Evolutionary conservation across 2,329 filamentous ascomycete genomes (phyloP).

Genomic region (Diaporthe sp.): DNA sequence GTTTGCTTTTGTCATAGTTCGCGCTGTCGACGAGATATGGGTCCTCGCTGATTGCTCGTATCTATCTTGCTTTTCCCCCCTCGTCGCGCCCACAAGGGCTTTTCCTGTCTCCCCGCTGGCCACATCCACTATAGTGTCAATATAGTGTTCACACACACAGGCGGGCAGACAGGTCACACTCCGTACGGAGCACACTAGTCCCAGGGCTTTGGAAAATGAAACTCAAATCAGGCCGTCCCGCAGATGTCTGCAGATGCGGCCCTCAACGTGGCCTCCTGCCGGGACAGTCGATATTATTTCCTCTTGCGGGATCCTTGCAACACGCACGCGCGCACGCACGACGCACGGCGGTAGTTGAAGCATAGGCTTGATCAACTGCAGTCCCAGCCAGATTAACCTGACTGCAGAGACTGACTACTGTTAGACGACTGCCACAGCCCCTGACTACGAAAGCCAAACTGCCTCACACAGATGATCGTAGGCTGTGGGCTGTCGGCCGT

Average conservation of each 20-base stretch:
- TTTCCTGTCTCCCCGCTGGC: background rate
- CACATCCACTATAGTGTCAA: background rate
- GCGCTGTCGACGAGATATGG: constrained; percentile 4
- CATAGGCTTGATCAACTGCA: background rate
- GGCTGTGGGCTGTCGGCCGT: background rate
- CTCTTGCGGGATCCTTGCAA: constrained; percentile 22
- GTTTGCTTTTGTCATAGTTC: constrained; percentile 18
- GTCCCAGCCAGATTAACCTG: background rate
- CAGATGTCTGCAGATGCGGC: constrained; percentile 21
- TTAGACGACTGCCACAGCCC: constrained; percentile 15
- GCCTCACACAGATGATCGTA: constrained; percentile 17
- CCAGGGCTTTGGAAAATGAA: constrained; percentile 20
- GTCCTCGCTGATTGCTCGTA: background rate
- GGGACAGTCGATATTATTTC: constrained; percentile 20
- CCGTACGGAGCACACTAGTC: background rate
- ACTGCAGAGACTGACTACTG: background rate
- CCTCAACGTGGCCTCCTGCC: constrained; percentile 20
- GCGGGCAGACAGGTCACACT: background rate
- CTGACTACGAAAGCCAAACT: constrained; percentile 1
- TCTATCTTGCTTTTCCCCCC: constrained; percentile 17
- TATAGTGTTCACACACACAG: background rate
- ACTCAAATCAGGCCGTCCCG: constrained; percentile 25
- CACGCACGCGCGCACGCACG: background rate
- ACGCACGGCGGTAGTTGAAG: constrained; percentile 12
- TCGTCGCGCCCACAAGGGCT: background rate